Conservation (phyloP, 2,329 filamentous ascomycete species). For the Xylariaceae sp. region DNA sequence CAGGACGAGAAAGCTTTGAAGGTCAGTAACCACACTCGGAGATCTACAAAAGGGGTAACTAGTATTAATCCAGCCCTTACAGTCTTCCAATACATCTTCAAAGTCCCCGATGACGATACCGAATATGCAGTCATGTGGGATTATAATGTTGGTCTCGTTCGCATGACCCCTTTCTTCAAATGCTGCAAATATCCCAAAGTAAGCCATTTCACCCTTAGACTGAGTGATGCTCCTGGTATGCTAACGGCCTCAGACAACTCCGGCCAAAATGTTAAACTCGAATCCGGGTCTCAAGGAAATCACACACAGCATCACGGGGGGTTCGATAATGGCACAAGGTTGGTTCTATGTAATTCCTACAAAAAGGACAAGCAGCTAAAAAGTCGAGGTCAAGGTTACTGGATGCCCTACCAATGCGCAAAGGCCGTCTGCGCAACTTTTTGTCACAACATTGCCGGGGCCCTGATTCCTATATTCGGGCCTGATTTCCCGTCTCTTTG, state of each 20-base stretch:
- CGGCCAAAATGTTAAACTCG: constrained; percentile 71
- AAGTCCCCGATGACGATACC: constrained; percentile 58
- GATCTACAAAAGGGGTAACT: not conserved
- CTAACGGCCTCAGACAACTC: constrained; percentile 61
- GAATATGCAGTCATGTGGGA: constrained; percentile 89
- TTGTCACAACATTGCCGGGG: constrained; percentile 76
- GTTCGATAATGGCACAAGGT: constrained; percentile 83
- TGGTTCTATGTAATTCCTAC: constrained; percentile 6
- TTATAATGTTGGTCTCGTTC: constrained; percentile 88
- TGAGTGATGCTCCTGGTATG: not conserved
- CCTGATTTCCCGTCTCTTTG: constrained; percentile 72
- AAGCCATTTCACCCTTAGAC: constrained; percentile 22
- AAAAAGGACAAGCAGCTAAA: constrained; percentile 1
- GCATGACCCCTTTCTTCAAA: constrained; percentile 94
- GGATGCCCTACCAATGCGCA: constrained; percentile 88
- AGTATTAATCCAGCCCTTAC: constrained; percentile 20
- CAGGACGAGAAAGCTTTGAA: constrained; percentile 82
- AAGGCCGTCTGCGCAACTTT: constrained; percentile 85
- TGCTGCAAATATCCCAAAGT: constrained; percentile 85
- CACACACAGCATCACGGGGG: constrained; percentile 90
- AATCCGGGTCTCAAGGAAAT: constrained; percentile 86
- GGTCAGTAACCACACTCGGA: constrained; percentile 46
- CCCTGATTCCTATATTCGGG: constrained; percentile 86
- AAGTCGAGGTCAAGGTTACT: constrained; percentile 64
- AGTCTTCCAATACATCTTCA: constrained; percentile 86